Conservation (phyloP, 1,139 yeast species). For the Yamadazyma diddensiae region DNA sequence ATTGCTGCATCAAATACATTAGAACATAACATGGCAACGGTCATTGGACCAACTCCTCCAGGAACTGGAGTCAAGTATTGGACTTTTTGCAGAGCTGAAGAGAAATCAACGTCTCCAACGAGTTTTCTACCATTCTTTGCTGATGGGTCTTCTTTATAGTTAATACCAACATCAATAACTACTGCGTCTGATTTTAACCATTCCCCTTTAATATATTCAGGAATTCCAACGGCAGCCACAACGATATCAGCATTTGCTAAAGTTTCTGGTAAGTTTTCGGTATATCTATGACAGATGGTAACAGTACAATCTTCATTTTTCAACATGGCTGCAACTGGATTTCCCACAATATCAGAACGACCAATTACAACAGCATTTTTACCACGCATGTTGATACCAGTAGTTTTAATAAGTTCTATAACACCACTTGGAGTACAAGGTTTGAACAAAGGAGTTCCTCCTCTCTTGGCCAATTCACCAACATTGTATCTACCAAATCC, state of each 20-base stretch:
- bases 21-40: conserved; percentile 76
- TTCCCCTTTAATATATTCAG: conserved; percentile 68
- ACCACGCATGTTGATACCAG: conserved; percentile 58
- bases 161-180: conserved; percentile 78
- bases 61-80: conserved; percentile 77
- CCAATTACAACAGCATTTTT: conserved; percentile 77
- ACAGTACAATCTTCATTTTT: conserved; percentile 75
- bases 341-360: conserved; percentile 80
- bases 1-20: conserved; percentile 69
- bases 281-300: conserved; percentile 65
- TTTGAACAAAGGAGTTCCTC: conserved; percentile 65
- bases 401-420: conserved; percentile 62
- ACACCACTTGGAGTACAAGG: conserved; percentile 85
- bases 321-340: conserved; percentile 72
- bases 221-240: conserved; percentile 73
- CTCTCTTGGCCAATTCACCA: conserved; percentile 72
- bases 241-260: conserved; percentile 68
- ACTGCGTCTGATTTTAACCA: conserved; percentile 70
- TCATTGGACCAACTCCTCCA: conserved; percentile 91
- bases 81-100: conserved; percentile 53
- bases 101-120: conserved; percentile 78
- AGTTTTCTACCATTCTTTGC: conserved; percentile 64
- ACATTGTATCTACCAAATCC: conserved; percentile 75
- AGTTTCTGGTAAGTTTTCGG: conserved; percentile 48
- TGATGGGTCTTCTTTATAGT: conserved; percentile 61